Conservation (phyloP, 768 basidiomycete species). For the Auricularia cornea region DNA sequence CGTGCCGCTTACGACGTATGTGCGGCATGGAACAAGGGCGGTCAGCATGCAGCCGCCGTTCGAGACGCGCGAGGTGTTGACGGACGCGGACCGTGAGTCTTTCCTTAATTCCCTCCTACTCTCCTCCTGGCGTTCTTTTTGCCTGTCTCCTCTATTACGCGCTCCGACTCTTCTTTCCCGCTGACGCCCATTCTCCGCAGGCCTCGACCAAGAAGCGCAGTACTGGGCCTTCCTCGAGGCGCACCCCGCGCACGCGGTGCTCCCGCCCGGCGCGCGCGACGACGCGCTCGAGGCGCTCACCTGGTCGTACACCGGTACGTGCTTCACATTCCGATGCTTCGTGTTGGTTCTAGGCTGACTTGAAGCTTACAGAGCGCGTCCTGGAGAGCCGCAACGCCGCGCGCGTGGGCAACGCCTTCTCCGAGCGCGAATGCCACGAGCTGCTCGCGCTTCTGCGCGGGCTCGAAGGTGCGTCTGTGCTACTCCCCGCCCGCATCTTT, state of each 20-base stretch:
- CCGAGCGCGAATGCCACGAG: conserved; percentile 69
- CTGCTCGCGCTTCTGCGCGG: conserved; percentile 52
- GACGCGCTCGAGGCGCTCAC: conserved; percentile 71
- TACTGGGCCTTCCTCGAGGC: conserved; percentile 78
- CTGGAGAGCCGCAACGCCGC: conserved; percentile 45
- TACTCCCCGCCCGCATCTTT: conserved; percentile 7
- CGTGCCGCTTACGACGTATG: conserved; percentile 3
- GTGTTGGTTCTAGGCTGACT: background rate
- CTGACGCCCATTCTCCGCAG: conserved; percentile 28
- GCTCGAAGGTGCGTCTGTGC: conserved; percentile 14
- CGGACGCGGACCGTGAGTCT: conserved; percentile 36
- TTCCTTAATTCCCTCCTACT: background rate
- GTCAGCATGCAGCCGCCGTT: background rate
- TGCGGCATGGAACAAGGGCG: conserved; percentile 8
- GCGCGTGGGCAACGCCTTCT: conserved; percentile 53
- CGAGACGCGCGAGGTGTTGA: background rate
- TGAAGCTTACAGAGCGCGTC: conserved; percentile 46
- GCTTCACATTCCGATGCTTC: background rate
- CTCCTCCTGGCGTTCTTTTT: background rate
- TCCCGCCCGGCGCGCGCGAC: conserved; percentile 45
- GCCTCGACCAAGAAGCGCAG: conserved; percentile 64
- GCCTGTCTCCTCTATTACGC: no score
- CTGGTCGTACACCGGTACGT: conserved; percentile 70
- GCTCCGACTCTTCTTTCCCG: no score
- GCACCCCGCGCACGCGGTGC: conserved; percentile 62